Evolutionary conservation across 257 asterid species (phyloP).

Genomic region (Orobanche coerulescens): DNA sequence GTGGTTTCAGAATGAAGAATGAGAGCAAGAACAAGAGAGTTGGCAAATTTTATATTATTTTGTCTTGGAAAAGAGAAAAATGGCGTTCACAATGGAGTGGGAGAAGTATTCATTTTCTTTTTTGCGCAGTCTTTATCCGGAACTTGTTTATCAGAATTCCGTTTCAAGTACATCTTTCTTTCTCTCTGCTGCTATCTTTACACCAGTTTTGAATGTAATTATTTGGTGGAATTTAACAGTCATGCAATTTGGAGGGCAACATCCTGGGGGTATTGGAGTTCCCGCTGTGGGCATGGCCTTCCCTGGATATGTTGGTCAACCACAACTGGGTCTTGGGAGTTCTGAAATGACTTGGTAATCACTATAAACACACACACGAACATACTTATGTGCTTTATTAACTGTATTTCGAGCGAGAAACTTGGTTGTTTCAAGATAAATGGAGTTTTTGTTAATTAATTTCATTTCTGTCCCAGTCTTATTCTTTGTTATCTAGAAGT

Average conservation of each 20-base stretch:
- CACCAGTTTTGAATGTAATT: background rate
- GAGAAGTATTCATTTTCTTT: background rate
- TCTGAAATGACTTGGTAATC: constrained; percentile 99
- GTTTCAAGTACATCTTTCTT: constrained; percentile 11
- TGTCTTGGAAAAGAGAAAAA: background rate
- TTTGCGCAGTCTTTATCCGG: background rate
- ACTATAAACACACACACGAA: constrained; percentile 12
- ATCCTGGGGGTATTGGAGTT: constrained; percentile 89
- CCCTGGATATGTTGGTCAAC: constrained; percentile 91
- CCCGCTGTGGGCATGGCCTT: constrained; percentile 99
- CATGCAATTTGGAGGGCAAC: constrained; percentile 92
- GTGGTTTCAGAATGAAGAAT: background rate
- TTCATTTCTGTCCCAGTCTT: background rate
- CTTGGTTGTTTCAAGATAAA: background rate
- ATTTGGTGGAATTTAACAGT: constrained; percentile 37
- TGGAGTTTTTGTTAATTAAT: background rate
- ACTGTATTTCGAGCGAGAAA: background rate
- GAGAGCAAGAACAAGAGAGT: background rate
- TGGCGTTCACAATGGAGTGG: constrained; percentile 1
- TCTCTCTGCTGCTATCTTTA: background rate
- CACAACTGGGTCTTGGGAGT: constrained; percentile 74
- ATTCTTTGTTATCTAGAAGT: too few species aligned
- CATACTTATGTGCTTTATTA: background rate
- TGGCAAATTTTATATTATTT: background rate
- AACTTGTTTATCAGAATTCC: background rate